Base-by-base conservation (phyloP, 2,329 filamentous ascomycete species). In the Stemphylium lycopersici region DNA sequence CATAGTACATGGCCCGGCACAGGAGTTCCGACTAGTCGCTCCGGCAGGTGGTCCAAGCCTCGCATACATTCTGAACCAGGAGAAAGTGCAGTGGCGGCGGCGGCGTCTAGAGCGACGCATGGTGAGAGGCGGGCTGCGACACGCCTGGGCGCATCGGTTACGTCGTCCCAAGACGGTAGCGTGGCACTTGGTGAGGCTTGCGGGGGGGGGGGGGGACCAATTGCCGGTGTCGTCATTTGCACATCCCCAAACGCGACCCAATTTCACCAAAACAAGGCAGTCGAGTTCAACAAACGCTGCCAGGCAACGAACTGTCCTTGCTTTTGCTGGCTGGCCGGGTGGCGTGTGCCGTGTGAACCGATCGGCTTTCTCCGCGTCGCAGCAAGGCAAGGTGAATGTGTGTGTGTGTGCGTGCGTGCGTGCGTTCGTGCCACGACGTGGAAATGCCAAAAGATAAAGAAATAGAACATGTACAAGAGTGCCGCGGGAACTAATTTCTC, bases 1-100 rank as follows among this genome's bases (percentile, higher is more conserved):
- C 50, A 49, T 43, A 37, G 38, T 53, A 36, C 45, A 43, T 49
- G 18, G n/a, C 29, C 12, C 50, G 50, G 32, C 50, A 53, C 44
- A 16, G 11, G 6, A 34, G 16, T 48, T 42, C 38, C 44, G 50
- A 43, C 32, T 53, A 53, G 50, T 42, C 37, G 32, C 37, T n/a
- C 22, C 37, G 11, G 6, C 24, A 20, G 16, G 33, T 41, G 18
- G 33, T 22, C n/a, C 22, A 49, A 45, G 20, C 20, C n/a, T 45
- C 18, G 11, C 13, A 37, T 29, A 37, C 4, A 13, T 31, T 34
- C 22, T 37, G 38, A 33, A 42, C 22, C 50, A 52, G 36, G 34
- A 31, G 36, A 24, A 42, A 33, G 22, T 31, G 37, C 20, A 18
- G 33, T 13, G 33, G 38, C 15, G 4, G 8, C 15, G 4, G 8